Evolutionary conservation across 495 filamentous ascomycete genomes (phyloP).

Genomic region (Penicillium desertorum): DNA sequence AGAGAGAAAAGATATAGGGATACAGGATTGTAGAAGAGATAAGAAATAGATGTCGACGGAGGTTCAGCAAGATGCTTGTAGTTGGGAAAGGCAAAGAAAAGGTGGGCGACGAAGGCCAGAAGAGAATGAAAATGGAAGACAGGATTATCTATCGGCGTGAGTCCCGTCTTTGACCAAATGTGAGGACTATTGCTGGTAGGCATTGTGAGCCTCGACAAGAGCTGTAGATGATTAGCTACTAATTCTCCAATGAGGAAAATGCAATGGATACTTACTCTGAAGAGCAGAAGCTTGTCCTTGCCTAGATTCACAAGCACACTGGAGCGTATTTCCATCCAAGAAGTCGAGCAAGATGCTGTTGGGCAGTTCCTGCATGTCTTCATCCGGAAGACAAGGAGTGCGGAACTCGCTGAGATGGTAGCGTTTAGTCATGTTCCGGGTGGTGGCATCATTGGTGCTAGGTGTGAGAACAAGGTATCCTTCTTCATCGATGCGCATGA

Average conservation of each 20-base stretch:
- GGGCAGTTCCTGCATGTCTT: conserved; percentile 84
- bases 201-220: conserved; percentile 31
- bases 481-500: conserved; percentile 71
- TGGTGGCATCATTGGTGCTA: conserved; percentile 44
- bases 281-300: conserved; percentile 68
- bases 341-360: conserved; percentile 86
- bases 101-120: conserved; percentile 5
- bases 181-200: conserved; percentile 24
- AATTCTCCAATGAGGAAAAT: neutral
- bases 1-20: conserved; percentile 2
- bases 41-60: conserved; percentile 12
- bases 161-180: conserved; percentile 13
- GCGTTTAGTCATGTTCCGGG: conserved; percentile 61
- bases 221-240: conserved; percentile 20
- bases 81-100: conserved; percentile 13
- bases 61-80: neutral
- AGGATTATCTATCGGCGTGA: conserved; percentile 2
- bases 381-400: conserved; percentile 74
- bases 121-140: conserved; percentile 14
- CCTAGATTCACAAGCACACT: conserved; percentile 80
- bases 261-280: conserved; percentile 53
- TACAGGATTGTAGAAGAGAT: conserved; percentile 7
- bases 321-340: conserved; percentile 75
- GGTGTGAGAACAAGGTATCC: conserved; percentile 74
- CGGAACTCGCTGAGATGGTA: conserved; percentile 82